Percentiles rank a stretch among this genome's conserved stretches.
Conservation (phyloP, 2,329 filamentous ascomycete genomes). For the Fusarium sp. region DNA sequence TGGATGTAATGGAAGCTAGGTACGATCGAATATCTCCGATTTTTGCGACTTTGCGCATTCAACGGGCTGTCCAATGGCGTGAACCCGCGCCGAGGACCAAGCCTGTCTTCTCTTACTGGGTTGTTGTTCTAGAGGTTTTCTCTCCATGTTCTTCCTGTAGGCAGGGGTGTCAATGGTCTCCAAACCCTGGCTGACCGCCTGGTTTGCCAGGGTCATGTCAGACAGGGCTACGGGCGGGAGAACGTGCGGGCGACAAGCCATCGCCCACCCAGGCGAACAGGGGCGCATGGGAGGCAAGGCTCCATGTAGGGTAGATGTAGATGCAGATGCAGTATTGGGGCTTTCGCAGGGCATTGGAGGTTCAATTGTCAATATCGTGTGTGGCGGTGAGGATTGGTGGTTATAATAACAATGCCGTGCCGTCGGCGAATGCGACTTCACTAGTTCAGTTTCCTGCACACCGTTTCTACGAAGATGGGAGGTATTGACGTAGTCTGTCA, state of each 20-base stretch:
- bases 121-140: conserved; percentile 31
- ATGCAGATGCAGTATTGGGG: not conserved
- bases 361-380: not conserved
- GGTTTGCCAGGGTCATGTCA: conserved; percentile 20
- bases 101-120: conserved; percentile 17
- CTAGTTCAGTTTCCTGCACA: not conserved
- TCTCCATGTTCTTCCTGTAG: conserved; percentile 24
- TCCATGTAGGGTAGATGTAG: conserved; percentile 20
- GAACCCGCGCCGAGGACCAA: conserved; percentile 2
- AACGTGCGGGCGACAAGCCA: conserved; percentile 35
- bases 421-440: not conserved
- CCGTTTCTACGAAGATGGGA: not conserved
- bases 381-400: not conserved
- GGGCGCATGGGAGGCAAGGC: conserved; percentile 5
- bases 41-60: not conserved
- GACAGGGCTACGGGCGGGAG: conserved; percentile 27
- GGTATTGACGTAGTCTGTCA: not conserved
- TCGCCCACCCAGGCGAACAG: conserved; percentile 6
- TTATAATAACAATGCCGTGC: not conserved
- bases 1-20: not conserved
- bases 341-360: not conserved
- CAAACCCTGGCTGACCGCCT: conserved; percentile 5
- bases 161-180: conserved; percentile 10
- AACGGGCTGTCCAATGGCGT: conserved; percentile 1
- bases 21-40: conserved; percentile 9